Percentiles rank a stretch among this genome's conserved stretches.
Conservation (phyloP, 768 basidiomycete species). For the Leucogyrophana mollusca region DNA sequence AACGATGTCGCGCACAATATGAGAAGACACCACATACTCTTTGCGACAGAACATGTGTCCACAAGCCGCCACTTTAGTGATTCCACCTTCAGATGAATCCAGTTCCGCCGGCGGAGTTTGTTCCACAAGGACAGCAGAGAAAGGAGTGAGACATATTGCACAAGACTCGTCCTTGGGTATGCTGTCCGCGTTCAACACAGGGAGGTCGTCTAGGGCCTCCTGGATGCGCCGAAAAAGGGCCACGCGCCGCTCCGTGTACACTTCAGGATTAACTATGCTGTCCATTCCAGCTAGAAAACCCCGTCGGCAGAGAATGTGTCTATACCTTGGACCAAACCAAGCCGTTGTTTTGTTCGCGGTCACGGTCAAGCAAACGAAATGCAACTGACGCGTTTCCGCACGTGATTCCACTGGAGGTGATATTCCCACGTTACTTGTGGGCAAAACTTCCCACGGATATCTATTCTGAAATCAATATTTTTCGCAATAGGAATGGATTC, state of each 20-base stretch:
- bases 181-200: slow-evolving; percentile 36
- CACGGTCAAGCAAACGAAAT: neutral
- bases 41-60: slow-evolving; percentile 67
- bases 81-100: slow-evolving; percentile 24
- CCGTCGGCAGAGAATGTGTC: too few species aligned
- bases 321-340: too few species aligned
- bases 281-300: slow-evolving; percentile 2
- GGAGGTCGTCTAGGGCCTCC: slow-evolving; percentile 41
- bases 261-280: slow-evolving; percentile 10
- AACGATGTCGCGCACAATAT: neutral
- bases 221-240: slow-evolving; percentile 28
- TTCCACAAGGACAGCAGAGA: slow-evolving; percentile 38
- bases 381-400: neutral
- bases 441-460: too few species aligned
- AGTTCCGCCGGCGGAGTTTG: slow-evolving; percentile 16
- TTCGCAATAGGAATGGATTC: too few species aligned
- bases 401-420: neutral
- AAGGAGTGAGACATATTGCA: slow-evolving; percentile 62
- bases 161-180: slow-evolving; percentile 55
- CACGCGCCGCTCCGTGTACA: slow-evolving; percentile 13
- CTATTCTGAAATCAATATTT: too few species aligned
- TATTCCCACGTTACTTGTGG: neutral
- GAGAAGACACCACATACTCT: slow-evolving; percentile 44
- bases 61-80: slow-evolving; percentile 59
- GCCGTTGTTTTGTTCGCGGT: too few species aligned